These are phyloP conservation scores for Kalmusia sp. DNA, from an alignment of 2,329 filamentous ascomycete genomes.

Conservation along the genomic window DNA sequence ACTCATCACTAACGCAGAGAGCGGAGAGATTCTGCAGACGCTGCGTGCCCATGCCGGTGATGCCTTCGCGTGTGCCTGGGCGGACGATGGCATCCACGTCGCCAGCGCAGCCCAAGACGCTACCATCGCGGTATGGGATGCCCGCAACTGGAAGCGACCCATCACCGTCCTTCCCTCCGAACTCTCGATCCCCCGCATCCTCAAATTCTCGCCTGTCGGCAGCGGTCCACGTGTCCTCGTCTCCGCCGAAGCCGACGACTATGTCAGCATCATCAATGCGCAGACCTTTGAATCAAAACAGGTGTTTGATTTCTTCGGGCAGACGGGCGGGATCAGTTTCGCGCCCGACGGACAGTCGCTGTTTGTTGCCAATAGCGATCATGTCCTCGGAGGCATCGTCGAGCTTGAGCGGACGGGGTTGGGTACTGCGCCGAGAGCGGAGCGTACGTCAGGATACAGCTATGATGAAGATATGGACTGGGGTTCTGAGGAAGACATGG, in stretches of 20 bases:
- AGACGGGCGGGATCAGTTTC: slow-evolving; percentile 73
- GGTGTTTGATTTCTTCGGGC: slow-evolving; percentile 76
- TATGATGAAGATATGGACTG: no score
- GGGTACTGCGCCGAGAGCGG: slow-evolving; percentile 27
- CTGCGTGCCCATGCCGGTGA: slow-evolving; percentile 72
- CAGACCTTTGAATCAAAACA: slow-evolving; percentile 70
- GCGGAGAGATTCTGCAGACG: slow-evolving; percentile 62
- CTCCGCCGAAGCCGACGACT: slow-evolving; percentile 78
- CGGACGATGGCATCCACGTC: slow-evolving; percentile 76
- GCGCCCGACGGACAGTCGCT: slow-evolving; percentile 72
- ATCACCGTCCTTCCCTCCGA: slow-evolving; percentile 65
- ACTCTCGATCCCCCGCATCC: slow-evolving; percentile 72
- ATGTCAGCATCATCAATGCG: slow-evolving; percentile 74
- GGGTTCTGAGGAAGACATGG: slow-evolving; percentile 27
- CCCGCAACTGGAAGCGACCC: slow-evolving; percentile 69
- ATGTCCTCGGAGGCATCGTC: slow-evolving; percentile 70
- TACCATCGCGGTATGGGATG: slow-evolving; percentile 77
- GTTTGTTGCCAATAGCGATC: slow-evolving; percentile 72
- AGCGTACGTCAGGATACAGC: no score
- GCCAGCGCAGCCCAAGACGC: slow-evolving; percentile 81
- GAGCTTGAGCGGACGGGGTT: slow-evolving; percentile 61
- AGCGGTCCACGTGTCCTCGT: slow-evolving; percentile 72
- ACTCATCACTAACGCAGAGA: slow-evolving; percentile 73
- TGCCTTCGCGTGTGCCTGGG: slow-evolving; percentile 81
- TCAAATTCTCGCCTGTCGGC: slow-evolving; percentile 76